These are phyloP conservation scores for Lichtheimia hyalospora DNA, from an alignment of 371 early-diverging fungal species.

Conservation along the genomic window DNA sequence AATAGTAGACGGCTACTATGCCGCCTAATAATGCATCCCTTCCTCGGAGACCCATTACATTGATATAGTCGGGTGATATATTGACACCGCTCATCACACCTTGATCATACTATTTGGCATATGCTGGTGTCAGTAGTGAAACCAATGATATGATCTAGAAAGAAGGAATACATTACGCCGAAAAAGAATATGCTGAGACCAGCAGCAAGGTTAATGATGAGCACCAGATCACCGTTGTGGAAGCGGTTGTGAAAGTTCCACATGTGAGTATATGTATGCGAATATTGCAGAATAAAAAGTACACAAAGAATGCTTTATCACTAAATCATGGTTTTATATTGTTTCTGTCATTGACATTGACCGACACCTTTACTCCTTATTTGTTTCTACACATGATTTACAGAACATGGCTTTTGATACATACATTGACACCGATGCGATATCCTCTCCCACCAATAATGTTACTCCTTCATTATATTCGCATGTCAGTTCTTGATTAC, in stretches of 20 bases:
- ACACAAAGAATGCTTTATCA: too few relatives aligned
- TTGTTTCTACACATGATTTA: too few relatives aligned
- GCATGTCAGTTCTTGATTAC: too few relatives aligned
- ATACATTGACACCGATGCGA: too few relatives aligned
- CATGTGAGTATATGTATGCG: too few relatives aligned
- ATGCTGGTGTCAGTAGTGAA: neutral
- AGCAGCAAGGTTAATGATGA: slow-evolving; percentile 35
- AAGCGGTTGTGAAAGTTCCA: slow-evolving; percentile 10
- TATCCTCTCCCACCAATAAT: too few relatives aligned
- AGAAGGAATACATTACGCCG: slow-evolving; percentile 31
- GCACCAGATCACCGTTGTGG: slow-evolving; percentile 14
- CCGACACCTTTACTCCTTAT: too few relatives aligned
- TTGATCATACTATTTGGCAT: slow-evolving; percentile 30
- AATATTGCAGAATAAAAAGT: too few relatives aligned
- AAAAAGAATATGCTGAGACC: slow-evolving; percentile 46
- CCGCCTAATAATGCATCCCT: slow-evolving; percentile 39
- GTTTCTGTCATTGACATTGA: too few relatives aligned
- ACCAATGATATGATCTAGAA: neutral
- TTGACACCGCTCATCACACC: slow-evolving; percentile 47
- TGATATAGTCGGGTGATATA: slow-evolving; percentile 33
- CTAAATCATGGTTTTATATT: too few relatives aligned
- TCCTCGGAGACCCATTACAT: slow-evolving; percentile 30
- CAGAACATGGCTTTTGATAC: too few relatives aligned
- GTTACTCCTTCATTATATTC: too few relatives aligned
- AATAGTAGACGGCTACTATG: slow-evolving; percentile 33